Evolutionary conservation across 768 basidiomycete genomes (phyloP).

Genomic region (Leccinum broughii): DNA sequence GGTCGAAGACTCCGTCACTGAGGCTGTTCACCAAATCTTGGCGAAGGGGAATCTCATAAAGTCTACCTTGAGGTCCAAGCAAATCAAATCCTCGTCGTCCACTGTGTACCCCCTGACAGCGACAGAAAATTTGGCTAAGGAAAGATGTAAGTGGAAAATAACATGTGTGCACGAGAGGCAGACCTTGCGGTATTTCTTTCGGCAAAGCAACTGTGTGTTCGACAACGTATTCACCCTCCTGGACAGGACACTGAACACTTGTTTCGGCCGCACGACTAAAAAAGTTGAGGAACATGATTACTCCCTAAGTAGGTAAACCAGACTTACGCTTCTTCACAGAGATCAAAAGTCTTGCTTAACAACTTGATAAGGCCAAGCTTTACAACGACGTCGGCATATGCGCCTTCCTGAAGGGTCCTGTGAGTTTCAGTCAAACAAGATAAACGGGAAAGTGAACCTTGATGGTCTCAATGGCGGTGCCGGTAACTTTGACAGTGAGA

Average conservation of each 20-base stretch:
- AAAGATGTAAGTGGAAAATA: slow-evolving; percentile 5
- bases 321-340: slow-evolving; percentile 93
- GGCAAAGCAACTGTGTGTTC: slow-evolving; percentile 84
- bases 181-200: slow-evolving; percentile 85
- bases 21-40: slow-evolving; percentile 26
- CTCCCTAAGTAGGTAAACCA: neutral
- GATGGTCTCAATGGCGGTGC: slow-evolving; percentile 55
- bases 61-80: slow-evolving; percentile 77
- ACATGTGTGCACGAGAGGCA: slow-evolving; percentile 13
- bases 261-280: slow-evolving; percentile 72
- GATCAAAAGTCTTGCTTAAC: slow-evolving; percentile 78
- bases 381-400: slow-evolving; percentile 85
- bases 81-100: slow-evolving; percentile 75
- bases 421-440: slow-evolving; percentile 12
- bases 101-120: slow-evolving; percentile 66
- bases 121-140: slow-evolving; percentile 80
- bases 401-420: slow-evolving; percentile 68
- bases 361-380: slow-evolving; percentile 94
- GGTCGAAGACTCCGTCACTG: slow-evolving; percentile 1
- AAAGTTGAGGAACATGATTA: slow-evolving; percentile 4
- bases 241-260: slow-evolving; percentile 81
- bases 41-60: slow-evolving; percentile 53
- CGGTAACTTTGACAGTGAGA: slow-evolving; percentile 82
- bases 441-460: slow-evolving; percentile 48
- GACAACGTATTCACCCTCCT: slow-evolving; percentile 69